phyloP scores from a whole-genome alignment of 2,329 filamentous ascomycete genomes.

The Fusarium sp. region DNA sequence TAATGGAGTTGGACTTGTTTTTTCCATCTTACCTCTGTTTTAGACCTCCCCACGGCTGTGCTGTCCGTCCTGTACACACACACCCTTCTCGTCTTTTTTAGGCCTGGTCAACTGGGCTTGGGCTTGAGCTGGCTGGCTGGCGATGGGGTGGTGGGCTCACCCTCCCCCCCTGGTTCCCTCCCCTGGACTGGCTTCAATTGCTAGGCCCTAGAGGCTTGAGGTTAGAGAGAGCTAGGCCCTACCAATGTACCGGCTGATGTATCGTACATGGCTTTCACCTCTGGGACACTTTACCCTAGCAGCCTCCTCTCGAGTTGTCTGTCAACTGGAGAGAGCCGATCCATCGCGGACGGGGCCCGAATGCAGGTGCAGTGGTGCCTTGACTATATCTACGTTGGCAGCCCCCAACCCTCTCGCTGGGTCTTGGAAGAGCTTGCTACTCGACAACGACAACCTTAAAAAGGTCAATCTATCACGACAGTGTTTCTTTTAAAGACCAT shows the following conservation, averaged over 20 bases:
- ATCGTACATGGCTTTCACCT: conserved; percentile 28
- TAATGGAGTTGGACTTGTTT: conserved; percentile 5
- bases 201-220: conserved; percentile 26
- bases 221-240: conserved; percentile 22
- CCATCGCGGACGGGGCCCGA: conserved; percentile 43
- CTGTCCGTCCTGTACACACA: conserved; percentile 26
- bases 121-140: conserved; percentile 35
- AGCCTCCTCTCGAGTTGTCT: conserved; percentile 39
- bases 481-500: conserved; percentile 25
- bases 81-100: conserved; percentile 19
- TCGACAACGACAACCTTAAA: conserved; percentile 32
- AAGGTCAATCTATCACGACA: neutral
- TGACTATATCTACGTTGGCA: conserved; percentile 47
- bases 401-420: conserved; percentile 39
- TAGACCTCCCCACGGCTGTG: conserved; percentile 23
- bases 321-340: conserved; percentile 41
- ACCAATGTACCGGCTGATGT: conserved; percentile 35
- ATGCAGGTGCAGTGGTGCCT: conserved; percentile 45
- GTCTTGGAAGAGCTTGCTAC: conserved; percentile 38
- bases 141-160: conserved; percentile 30
- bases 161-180: conserved; percentile 21
- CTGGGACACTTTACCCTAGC: conserved; percentile 25
- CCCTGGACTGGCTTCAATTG: conserved; percentile 28
- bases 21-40: conserved; percentile 18
- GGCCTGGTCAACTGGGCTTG: conserved; percentile 19